phyloP scores from a whole-genome alignment of 352 stramenopile genomes.

The Phytophthora citrophthora region DNA sequence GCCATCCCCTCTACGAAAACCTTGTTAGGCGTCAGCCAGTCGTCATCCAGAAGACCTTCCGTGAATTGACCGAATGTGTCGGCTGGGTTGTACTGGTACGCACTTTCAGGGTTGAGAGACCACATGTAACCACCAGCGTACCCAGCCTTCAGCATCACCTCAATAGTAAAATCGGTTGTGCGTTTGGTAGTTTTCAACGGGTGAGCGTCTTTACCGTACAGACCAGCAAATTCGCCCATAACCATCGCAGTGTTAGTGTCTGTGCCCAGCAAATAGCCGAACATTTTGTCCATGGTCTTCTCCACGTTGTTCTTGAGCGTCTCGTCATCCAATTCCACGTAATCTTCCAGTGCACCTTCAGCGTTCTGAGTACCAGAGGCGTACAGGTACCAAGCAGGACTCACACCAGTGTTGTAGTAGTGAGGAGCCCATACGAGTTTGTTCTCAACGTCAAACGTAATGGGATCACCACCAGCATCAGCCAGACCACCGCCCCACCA shows the following conservation, averaged over 20 bases:
- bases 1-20: slow-evolving; percentile 66
- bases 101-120: slow-evolving; percentile 79
- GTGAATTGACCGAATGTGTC: slow-evolving; percentile 68
- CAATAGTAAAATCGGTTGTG: slow-evolving; percentile 71
- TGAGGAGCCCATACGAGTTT: slow-evolving; percentile 80
- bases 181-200: slow-evolving; percentile 63
- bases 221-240: slow-evolving; percentile 71
- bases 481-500: slow-evolving; percentile 74
- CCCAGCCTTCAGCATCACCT: slow-evolving; percentile 56
- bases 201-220: slow-evolving; percentile 68
- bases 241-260: slow-evolving; percentile 61
- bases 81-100: slow-evolving; percentile 78
- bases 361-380: slow-evolving; percentile 42
- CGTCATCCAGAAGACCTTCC: slow-evolving; percentile 66
- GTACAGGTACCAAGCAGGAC: slow-evolving; percentile 71
- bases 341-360: slow-evolving; percentile 34
- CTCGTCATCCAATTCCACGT: slow-evolving; percentile 61
- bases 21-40: slow-evolving; percentile 75
- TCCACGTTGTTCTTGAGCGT: slow-evolving; percentile 62
- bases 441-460: slow-evolving; percentile 50
- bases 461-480: slow-evolving; percentile 42
- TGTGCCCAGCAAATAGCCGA: slow-evolving; percentile 55
- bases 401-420: slow-evolving; percentile 81
- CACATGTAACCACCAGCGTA: slow-evolving; percentile 83
- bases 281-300: slow-evolving; percentile 75